Evolutionary conservation across 805 yeast species (phyloP).

Genomic region (Priceomyces fermenticarens): DNA sequence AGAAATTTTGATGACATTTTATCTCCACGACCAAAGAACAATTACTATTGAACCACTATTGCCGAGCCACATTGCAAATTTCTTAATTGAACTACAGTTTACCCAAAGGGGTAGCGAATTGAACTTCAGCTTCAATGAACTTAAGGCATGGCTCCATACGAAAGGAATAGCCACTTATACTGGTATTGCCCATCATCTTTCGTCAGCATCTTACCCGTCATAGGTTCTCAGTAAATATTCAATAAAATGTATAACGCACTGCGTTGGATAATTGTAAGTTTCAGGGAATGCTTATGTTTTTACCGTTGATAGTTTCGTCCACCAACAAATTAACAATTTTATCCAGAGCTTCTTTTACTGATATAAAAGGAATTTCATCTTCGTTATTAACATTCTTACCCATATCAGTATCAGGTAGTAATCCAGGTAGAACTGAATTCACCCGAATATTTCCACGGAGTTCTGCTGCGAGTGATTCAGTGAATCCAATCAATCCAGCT

Average conservation of each 20-base stretch:
- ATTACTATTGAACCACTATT: neutral
- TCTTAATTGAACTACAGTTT: slow-evolving; percentile 4
- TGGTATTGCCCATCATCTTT: no score
- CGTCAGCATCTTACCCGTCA: no score
- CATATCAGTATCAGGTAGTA: slow-evolving; percentile 67
- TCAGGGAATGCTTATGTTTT: slow-evolving; percentile 16
- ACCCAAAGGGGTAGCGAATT: slow-evolving; percentile 8
- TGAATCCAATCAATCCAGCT: slow-evolving; percentile 65
- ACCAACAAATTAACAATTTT: slow-evolving; percentile 19
- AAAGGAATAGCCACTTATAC: no score
- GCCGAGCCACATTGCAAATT: neutral
- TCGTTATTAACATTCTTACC: slow-evolving; percentile 33
- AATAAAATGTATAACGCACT: no score
- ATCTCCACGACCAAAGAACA: slow-evolving; percentile 7
- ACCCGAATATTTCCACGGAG: slow-evolving; percentile 55
- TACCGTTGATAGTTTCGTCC: slow-evolving; percentile 27
- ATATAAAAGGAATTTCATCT: slow-evolving; percentile 17
- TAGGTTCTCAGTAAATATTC: no score
- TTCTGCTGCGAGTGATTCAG: slow-evolving; percentile 59
- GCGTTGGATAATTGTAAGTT: no score
- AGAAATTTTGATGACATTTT: slow-evolving; percentile 9
- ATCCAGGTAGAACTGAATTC: slow-evolving; percentile 67
- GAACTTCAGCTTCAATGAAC: slow-evolving; percentile 8
- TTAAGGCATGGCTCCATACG: no score
- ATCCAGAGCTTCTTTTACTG: slow-evolving; percentile 26